phyloP scores from a whole-genome alignment of 2,329 filamentous ascomycete species.

The Fulvia fulva region DNA sequence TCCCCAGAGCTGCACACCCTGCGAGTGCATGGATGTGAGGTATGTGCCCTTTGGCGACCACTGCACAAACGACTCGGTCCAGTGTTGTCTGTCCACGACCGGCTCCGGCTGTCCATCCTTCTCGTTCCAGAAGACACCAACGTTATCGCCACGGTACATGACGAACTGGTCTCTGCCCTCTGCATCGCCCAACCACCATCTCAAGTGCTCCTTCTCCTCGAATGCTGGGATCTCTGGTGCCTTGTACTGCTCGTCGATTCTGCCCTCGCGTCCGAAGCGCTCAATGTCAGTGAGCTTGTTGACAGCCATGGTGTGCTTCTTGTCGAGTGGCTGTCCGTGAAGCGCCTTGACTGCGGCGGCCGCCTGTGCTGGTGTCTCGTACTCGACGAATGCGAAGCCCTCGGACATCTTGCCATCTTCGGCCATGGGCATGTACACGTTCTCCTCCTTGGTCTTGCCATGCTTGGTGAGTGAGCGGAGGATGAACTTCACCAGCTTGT shows the following conservation, averaged over 20 bases:
- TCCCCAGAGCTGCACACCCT: conserved; percentile 97
- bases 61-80: conserved; percentile 97
- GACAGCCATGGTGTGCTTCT: conserved; percentile 89
- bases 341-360: conserved; percentile 84
- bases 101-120: conserved; percentile 85
- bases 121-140: conserved; percentile 98
- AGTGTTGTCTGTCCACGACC: conserved; percentile 87
- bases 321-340: conserved; percentile 83
- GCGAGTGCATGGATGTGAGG: conserved; percentile 88
- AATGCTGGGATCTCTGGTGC: conserved; percentile 80
- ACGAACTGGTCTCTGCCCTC: conserved; percentile 92
- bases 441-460: conserved; percentile 79
- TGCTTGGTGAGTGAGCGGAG: conserved; percentile 86
- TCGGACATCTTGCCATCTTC: conserved; percentile 74
- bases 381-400: conserved; percentile 96
- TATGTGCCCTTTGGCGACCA: conserved; percentile 96
- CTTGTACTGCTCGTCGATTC: conserved; percentile 86
- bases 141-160: conserved; percentile 86
- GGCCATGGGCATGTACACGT: conserved; percentile 89
- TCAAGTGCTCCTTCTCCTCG: conserved; percentile 85
- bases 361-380: conserved; percentile 84
- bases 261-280: conserved; percentile 88
- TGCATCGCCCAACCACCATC: conserved; percentile 86
- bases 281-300: conserved; percentile 99
- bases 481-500: conserved; percentile 94